Conservation (phyloP, 306 rosid species). For the Malus domestica region DNA sequence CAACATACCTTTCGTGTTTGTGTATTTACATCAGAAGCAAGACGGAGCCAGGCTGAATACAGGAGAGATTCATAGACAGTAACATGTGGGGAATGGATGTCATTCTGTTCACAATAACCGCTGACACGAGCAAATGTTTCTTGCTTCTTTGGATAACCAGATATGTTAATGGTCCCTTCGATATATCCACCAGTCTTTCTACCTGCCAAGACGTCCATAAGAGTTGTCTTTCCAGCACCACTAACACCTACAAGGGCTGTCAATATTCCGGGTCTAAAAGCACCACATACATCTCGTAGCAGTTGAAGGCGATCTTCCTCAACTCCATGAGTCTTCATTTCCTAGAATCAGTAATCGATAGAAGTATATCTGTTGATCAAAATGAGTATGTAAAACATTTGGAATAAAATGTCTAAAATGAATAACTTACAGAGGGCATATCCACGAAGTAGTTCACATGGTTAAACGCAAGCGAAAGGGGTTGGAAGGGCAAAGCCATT, state of each 20-base stretch:
- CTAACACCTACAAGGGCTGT: slow-evolving; percentile 69
- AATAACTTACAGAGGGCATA: slow-evolving; percentile 63
- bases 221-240: slow-evolving; percentile 73
- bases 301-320: slow-evolving; percentile 50
- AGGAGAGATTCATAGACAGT: slow-evolving; percentile 60
- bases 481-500: slow-evolving; percentile 65
- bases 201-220: slow-evolving; percentile 64
- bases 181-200: slow-evolving; percentile 57
- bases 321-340: slow-evolving; percentile 55
- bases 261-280: slow-evolving; percentile 51
- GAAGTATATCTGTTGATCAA: neutral
- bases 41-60: slow-evolving; percentile 66
- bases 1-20: slow-evolving; percentile 36
- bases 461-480: slow-evolving; percentile 61
- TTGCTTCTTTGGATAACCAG: slow-evolving; percentile 62
- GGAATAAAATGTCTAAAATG: neutral
- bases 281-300: slow-evolving; percentile 53
- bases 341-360: slow-evolving; percentile 22
- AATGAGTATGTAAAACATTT: neutral
- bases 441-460: slow-evolving; percentile 66
- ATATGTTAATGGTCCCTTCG: slow-evolving; percentile 52
- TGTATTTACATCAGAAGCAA: slow-evolving; percentile 26
- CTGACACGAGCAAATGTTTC: slow-evolving; percentile 56
- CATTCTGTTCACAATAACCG: slow-evolving; percentile 68
- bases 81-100: slow-evolving; percentile 60